phyloP scores from a whole-genome alignment of 208 protist genomes.

The Crithidia acanthocephali region DNA sequence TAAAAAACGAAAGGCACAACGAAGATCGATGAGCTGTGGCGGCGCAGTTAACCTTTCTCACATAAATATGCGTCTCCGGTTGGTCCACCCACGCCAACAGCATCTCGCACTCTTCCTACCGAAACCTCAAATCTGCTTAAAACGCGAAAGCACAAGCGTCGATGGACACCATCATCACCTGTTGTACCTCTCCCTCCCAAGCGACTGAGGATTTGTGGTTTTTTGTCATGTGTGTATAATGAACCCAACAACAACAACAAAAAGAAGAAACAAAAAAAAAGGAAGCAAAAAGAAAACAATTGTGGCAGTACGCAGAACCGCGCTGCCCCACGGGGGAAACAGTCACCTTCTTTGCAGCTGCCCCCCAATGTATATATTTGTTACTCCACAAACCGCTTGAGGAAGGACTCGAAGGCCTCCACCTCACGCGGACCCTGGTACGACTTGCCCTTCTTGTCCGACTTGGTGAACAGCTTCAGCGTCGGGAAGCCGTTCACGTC shows the following conservation, averaged over 20 bases:
- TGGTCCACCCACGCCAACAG: too few relatives aligned
- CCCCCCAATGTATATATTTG: background rate
- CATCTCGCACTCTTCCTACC: too few relatives aligned
- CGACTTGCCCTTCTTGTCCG: conserved; percentile 62
- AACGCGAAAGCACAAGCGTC: too few relatives aligned
- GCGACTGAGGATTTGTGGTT: too few relatives aligned
- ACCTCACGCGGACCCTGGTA: conserved; percentile 72
- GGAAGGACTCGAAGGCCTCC: conserved; percentile 48
- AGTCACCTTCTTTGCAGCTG: background rate
- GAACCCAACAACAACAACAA: conserved; percentile 17
- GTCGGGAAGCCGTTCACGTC: conserved; percentile 88
- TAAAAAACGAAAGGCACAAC: too few relatives aligned
- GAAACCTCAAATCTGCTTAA: too few relatives aligned
- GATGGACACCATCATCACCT: too few relatives aligned
- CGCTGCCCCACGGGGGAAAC: background rate
- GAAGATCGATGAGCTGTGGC: too few relatives aligned
- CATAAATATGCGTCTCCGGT: too few relatives aligned
- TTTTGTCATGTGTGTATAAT: too few relatives aligned
- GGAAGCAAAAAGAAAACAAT: background rate
- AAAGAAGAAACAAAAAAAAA: background rate
- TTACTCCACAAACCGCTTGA: conserved; percentile 38
- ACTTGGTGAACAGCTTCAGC: conserved; percentile 86
- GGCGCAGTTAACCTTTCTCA: too few relatives aligned
- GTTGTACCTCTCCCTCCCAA: too few relatives aligned
- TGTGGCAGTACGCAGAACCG: background rate